phyloP scores from a whole-genome alignment of 177 flowering plant species.

The Vitis hybrid region DNA sequence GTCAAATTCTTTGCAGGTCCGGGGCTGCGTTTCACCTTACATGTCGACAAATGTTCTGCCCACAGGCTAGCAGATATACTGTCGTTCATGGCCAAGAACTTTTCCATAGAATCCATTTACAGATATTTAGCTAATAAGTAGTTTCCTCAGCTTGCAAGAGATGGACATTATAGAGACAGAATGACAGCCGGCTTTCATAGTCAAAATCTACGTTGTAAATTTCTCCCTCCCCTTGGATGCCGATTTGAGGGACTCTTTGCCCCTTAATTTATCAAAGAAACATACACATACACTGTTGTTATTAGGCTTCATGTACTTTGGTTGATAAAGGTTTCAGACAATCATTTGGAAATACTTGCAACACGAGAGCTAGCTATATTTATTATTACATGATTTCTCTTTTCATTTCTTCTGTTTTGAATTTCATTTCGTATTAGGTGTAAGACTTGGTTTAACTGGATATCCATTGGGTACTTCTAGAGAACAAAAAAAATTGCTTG shows the following conservation, averaged over 20 bases:
- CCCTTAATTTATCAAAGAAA: not conserved
- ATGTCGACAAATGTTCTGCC: constrained; percentile 55
- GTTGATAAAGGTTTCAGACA: not conserved
- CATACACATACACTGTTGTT: no score
- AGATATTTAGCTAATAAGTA: not conserved
- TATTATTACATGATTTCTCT: not conserved
- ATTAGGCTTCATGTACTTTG: no score
- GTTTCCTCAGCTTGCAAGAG: not conserved
- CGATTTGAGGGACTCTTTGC: not conserved
- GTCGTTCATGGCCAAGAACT: not conserved
- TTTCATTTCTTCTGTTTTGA: no score
- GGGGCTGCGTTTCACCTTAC: constrained; percentile 68
- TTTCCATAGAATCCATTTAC: not conserved
- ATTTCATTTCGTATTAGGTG: no score
- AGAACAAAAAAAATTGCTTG: no score
- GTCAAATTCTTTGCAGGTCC: constrained; percentile 36
- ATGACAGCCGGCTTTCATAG: not conserved
- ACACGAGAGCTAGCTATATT: not conserved
- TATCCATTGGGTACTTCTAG: no score
- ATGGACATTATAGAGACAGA: not conserved
- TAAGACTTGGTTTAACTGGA: no score
- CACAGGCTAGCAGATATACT: constrained; percentile 21
- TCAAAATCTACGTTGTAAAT: not conserved
- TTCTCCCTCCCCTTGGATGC: not conserved
- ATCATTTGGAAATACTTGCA: not conserved